phyloP scores from a whole-genome alignment of 495 filamentous ascomycete species.

The Aspergillus affinis region DNA sequence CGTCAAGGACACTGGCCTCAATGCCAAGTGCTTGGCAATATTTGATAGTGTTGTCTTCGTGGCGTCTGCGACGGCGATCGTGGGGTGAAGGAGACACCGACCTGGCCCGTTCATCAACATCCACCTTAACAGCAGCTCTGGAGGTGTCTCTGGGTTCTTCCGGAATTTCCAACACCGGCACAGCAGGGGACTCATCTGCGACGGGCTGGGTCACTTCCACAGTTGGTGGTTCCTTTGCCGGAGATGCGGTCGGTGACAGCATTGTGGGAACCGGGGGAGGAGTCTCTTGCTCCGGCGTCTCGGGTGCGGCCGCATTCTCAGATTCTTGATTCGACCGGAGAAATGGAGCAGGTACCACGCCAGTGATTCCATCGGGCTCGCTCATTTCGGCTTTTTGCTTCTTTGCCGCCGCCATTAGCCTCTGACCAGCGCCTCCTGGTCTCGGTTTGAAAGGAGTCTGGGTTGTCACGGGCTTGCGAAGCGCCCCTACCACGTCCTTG shows the following conservation, averaged over 20 bases:
- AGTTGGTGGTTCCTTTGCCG: conserved; percentile 32
- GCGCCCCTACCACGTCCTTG: conserved; percentile 70
- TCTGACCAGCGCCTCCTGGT: conserved; percentile 76
- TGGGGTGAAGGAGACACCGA: conserved; percentile 42
- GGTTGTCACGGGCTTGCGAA: conserved; percentile 83
- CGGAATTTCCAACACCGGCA: conserved; percentile 30
- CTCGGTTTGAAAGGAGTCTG: conserved; percentile 82
- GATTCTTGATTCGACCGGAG: conserved; percentile 37
- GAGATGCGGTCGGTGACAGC: conserved; percentile 13
- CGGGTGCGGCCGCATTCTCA: conserved; percentile 17
- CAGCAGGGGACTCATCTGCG: conserved; percentile 22
- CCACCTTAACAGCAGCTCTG: conserved; percentile 20
- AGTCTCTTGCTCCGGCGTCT: conserved; percentile 17
- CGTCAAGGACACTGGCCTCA: conserved; percentile 66
- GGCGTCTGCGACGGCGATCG: conserved; percentile 57
- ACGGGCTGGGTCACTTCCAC: conserved; percentile 40
- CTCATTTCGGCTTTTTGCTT: conserved; percentile 53
- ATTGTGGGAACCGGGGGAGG: conserved; percentile 9
- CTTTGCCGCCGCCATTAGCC: conserved; percentile 54
- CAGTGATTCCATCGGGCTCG: conserved; percentile 83
- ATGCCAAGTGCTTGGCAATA: conserved; percentile 77
- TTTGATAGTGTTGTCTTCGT: conserved; percentile 72
- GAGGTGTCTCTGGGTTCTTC: conserved; percentile 39
- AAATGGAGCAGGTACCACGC: conserved; percentile 77
- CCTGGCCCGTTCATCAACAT: conserved; percentile 28